Evolutionary conservation across 2,329 filamentous ascomycete genomes (phyloP), one percentile per base, ranked within the genome.

Genomic region (Sarocladiaceae sp.): DNA sequence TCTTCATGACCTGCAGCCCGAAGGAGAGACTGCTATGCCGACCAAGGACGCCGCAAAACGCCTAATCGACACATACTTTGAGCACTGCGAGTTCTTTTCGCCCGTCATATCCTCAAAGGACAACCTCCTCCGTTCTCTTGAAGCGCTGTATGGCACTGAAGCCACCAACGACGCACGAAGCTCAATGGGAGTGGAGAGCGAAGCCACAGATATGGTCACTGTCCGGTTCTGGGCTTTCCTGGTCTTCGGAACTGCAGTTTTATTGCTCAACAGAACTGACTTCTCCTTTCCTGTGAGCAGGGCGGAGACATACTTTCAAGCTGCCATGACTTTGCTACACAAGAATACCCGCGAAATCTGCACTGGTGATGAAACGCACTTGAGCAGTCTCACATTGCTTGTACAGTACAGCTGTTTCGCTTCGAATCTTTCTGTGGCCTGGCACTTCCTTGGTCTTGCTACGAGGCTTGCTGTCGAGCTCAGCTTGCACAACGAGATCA

Each of bases 11-110:
- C 50, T 55, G 17, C 57, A 56, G 2, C 57, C 18, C 10, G 58
- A 8, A 52, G 54, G 11, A 6, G 29, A 5, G 25, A 52, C 29
- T 4, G 52, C 42, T 2, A 12, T 62, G 36, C 51, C 62, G 33
- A 11, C 48, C 11, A 4, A 40, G 20, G 53, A 54, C 12, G 48
- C 57, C 12, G 13, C 52, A 18, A 7, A 5, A 35, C 2, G 53
- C 28, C 52, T 64, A 1, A 49, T 54, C 0, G 54, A 60, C 4
- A 59, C 59, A 0, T 64, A 64, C n/a, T 64, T 64, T 25, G 59
- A 64, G 35, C 62, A 64, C 23, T 60, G 58, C 13, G 56, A 62
- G 10, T 64, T 64, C 15, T 64, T 64, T 42, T 64, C 60, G 0
- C 61, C 61, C 2, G 54, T 64, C 1, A 33, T 64, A 0, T 23